phyloP scores from a whole-genome alignment of 192 early-diverging fungal species.

The Coemansia sp. region DNA sequence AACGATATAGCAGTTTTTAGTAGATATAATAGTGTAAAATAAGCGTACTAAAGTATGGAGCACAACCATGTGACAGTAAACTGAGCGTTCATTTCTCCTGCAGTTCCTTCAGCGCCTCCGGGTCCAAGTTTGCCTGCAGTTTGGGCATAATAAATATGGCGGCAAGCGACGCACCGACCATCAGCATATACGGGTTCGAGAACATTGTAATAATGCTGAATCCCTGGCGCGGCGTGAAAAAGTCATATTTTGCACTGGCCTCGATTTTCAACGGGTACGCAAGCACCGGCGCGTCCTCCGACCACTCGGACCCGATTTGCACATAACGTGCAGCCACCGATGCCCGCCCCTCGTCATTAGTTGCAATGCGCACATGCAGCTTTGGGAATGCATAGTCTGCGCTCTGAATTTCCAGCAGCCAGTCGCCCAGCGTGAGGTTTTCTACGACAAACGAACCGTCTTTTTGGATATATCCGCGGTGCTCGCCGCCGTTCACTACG shows the following conservation, averaged over 20 bases:
- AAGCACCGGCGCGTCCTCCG: conserved; percentile 39
- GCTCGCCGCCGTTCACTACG: conserved; percentile 52
- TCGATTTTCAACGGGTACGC: conserved; percentile 48
- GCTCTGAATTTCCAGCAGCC: conserved; percentile 45
- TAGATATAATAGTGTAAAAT: background rate
- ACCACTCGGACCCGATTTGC: conserved; percentile 51
- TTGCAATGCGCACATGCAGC: conserved; percentile 46
- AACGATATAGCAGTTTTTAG: background rate
- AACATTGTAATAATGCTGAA: conserved; percentile 63
- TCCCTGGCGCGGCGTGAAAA: conserved; percentile 58
- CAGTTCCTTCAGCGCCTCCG: conserved; percentile 55
- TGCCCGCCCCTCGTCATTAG: conserved; percentile 29
- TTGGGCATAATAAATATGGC: conserved; percentile 66
- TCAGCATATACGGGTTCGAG: conserved; percentile 68
- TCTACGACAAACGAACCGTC: conserved; percentile 51
- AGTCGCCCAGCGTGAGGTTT: conserved; percentile 43
- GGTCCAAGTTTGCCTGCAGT: conserved; percentile 62
- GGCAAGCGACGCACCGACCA: conserved; percentile 61
- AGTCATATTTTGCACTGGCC: conserved; percentile 49
- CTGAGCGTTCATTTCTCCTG: conserved; percentile 19
- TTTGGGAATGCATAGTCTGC: conserved; percentile 54
- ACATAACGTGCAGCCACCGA: conserved; percentile 51
- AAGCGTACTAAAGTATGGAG: background rate
- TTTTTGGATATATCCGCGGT: conserved; percentile 35
- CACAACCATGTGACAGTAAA: conserved; percentile 3